Percentiles rank a stretch among this genome's conserved stretches.
Conservation (phyloP, 805 yeast genomes). For the Scheffersomyces ergatensis region DNA sequence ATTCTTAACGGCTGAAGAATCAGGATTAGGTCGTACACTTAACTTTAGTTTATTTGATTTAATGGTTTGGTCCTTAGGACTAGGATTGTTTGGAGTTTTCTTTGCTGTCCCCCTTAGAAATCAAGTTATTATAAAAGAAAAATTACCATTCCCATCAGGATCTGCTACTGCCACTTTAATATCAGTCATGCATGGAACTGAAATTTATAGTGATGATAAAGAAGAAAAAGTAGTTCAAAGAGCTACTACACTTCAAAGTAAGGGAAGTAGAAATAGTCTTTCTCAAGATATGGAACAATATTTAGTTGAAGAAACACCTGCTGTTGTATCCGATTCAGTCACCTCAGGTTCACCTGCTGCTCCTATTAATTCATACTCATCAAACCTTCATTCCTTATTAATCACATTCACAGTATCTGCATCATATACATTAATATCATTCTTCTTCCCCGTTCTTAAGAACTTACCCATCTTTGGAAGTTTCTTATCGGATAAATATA, state of each 20-base stretch:
- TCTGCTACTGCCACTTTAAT: slow-evolving; percentile 94
- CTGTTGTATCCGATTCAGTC: background rate
- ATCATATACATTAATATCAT: slow-evolving; percentile 65
- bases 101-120: slow-evolving; percentile 86
- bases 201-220: slow-evolving; percentile 37
- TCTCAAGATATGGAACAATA: background rate
- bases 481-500: slow-evolving; percentile 55
- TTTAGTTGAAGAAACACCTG: background rate
- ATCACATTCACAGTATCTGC: slow-evolving; percentile 70
- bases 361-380: slow-evolving; percentile 29
- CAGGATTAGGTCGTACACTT: slow-evolving; percentile 49
- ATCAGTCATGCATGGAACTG: slow-evolving; percentile 77
- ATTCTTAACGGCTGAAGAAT: slow-evolving; percentile 73
- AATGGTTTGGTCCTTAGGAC: slow-evolving; percentile 77
- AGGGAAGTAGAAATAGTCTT: background rate
- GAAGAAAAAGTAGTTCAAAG: slow-evolving; percentile 2
- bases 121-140: slow-evolving; percentile 85
- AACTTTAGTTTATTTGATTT: slow-evolving; percentile 48
- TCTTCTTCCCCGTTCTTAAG: slow-evolving; percentile 68
- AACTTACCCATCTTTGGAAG: slow-evolving; percentile 76
- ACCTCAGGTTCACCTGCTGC: background rate
- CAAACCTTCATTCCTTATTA: slow-evolving; percentile 59
- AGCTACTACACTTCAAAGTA: background rate
- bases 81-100: slow-evolving; percentile 93
- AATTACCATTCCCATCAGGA: slow-evolving; percentile 91